Evolutionary conservation across 2,329 filamentous ascomycete genomes (phyloP).

Genomic region (Penicillium sp.): DNA sequence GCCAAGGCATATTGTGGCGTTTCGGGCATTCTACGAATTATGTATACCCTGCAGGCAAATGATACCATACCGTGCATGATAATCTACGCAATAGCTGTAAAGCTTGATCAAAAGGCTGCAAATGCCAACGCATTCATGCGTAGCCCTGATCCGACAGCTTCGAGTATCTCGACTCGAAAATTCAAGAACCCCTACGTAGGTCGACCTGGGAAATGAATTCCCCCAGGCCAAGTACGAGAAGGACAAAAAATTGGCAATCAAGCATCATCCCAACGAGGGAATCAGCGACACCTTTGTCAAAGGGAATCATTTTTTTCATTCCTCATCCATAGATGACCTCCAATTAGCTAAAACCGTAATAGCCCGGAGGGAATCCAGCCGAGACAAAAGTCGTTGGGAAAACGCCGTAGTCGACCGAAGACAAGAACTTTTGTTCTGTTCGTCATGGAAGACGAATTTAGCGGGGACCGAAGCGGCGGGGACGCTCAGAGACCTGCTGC

Average conservation of each 20-base stretch:
- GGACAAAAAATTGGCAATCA: conserved; percentile 69
- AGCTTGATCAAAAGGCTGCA: neutral
- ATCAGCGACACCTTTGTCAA: conserved; percentile 82
- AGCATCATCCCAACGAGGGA: conserved; percentile 70
- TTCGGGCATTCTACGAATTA: conserved; percentile 13
- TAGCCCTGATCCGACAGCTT: conserved; percentile 8
- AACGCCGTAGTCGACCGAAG: conserved; percentile 30
- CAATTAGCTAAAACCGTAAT: conserved; percentile 26
- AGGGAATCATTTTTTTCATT: conserved; percentile 39
- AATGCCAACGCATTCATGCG: neutral
- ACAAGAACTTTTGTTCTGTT: conserved; percentile 22
- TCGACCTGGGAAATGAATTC: conserved; percentile 9
- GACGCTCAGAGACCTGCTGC: conserved; percentile 77
- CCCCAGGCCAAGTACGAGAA: conserved; percentile 18
- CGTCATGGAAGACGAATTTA: conserved; percentile 18
- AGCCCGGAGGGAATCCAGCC: conserved; percentile 25
- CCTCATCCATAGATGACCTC: conserved; percentile 30
- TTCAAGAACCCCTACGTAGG: conserved; percentile 22
- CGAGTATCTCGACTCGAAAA: conserved; percentile 6
- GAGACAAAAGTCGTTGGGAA: conserved; percentile 22
- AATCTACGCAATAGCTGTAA: conserved; percentile 19
- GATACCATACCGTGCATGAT: conserved; percentile 7
- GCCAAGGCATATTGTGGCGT: conserved; percentile 10
- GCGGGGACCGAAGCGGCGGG: conserved; percentile 60
- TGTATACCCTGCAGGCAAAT: conserved; percentile 17